Evolutionary conservation across 2,329 filamentous ascomycete species (phyloP), one percentile per base, ranked within the genome.

Genomic region (Mollisiaceae sp.): DNA sequence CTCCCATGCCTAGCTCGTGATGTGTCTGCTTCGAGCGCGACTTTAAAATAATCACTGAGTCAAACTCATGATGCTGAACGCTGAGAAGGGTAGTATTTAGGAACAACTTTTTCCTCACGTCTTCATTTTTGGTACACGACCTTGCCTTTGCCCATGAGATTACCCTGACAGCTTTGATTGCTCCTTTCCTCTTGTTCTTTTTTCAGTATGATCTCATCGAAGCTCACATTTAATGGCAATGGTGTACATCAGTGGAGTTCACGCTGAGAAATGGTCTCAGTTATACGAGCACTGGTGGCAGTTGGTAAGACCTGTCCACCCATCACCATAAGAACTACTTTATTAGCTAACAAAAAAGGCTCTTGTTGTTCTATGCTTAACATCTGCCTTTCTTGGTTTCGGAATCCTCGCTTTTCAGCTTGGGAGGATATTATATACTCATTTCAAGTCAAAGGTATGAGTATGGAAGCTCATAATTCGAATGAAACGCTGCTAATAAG

Each of bases 251-350:
- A 65, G 60, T 32, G 65, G 65, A 32, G 64, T 73, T 11, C 52
- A 65, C 32, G 71, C 70, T 27, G 66, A 79, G n/a, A 74, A 75
- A 59, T 79, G 78, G 77, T 62, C 70, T 55, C 58, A 69, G 14
- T 78, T 80, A 76, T 77, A 71, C 60, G 61, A 70, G 8, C 69
- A 79, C 65, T 81, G 79, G 79, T 81, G 79, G 79, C 78, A 80
- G 66, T 77, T 75, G 74, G 79, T 81, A 65, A 62, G 54, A 24
- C 24, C n/a, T n/a, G n/a, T n/a, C n/a, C n/a, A n/a, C n/a, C 12
- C 20, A 12, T 35, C 18, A 35, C 15, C 14, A 14, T n/a, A 9
- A 8, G 54, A 1, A 38, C 1, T 9, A 20, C 18, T 59, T 14
- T 27, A 14, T 39, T 20, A 50, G 27, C 55, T 65, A 9, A 45